Percentiles rank a stretch among this genome's conserved stretches.
These are phyloP conservation scores for Quercus robur DNA, from an alignment of 306 rosid genomes.

Conservation along the genomic window DNA sequence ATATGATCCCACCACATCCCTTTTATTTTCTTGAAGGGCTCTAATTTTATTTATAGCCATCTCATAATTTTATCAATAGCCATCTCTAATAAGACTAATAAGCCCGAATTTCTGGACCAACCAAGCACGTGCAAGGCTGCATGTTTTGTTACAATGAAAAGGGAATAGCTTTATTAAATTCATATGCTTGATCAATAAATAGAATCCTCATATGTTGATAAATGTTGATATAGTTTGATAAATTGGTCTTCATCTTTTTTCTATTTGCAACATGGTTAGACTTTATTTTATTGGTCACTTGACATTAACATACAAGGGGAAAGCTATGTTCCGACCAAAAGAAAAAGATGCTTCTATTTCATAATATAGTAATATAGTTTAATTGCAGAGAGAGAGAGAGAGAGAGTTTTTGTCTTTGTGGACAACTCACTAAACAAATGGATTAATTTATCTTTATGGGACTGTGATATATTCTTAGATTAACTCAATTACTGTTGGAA, in stretches of 20 bases:
- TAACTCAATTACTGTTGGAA: slow-evolving; percentile 22
- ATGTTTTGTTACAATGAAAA: not conserved
- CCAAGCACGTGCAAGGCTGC: not conserved
- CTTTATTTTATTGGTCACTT: not conserved
- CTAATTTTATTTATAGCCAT: not conserved
- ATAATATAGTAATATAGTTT: not conserved
- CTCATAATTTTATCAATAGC: not conserved
- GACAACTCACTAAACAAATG: not conserved
- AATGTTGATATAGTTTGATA: not conserved
- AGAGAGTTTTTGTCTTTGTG: not conserved
- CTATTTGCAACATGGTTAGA: not conserved
- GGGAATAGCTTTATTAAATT: not conserved
- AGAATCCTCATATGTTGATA: not conserved
- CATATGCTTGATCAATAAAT: not conserved
- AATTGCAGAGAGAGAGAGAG: not conserved
- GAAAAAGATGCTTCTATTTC: not conserved
- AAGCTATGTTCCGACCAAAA: not conserved
- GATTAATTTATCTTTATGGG: slow-evolving; percentile 14
- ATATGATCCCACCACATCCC: no score
- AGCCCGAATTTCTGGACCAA: not conserved
- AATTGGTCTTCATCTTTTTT: not conserved
- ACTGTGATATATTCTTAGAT: not conserved
- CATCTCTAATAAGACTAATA: not conserved
- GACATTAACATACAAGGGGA: not conserved
- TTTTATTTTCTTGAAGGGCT: not conserved